Conservation (phyloP, 169 alveolate species). For the Plasmodium ovale region DNA sequence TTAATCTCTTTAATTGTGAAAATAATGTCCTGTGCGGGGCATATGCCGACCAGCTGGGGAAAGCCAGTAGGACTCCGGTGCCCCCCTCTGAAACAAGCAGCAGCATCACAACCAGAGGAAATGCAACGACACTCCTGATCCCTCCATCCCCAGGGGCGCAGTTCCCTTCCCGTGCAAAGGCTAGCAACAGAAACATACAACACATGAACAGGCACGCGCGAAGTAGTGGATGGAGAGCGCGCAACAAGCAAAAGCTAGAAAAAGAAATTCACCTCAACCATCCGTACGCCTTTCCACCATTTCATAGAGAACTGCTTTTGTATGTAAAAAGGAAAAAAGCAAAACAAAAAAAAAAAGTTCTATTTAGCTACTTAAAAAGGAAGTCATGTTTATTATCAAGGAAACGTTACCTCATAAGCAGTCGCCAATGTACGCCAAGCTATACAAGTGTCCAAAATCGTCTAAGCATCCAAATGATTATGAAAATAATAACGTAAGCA, state of each 20-base stretch:
- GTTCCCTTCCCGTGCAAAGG: too few species aligned
- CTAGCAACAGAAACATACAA: too few species aligned
- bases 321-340: conserved; percentile 38
- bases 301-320: conserved; percentile 18
- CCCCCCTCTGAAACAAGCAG: too few species aligned
- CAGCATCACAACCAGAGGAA: neutral
- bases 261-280: conserved; percentile 6
- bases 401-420: neutral
- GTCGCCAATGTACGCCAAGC: too few species aligned
- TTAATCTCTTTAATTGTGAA: conserved; percentile 2
- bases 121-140: neutral
- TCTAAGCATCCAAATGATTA: conserved; percentile 33
- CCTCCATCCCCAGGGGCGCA: too few species aligned
- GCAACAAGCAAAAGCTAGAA: too few species aligned
- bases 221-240: too few species aligned
- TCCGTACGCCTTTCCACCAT: conserved; percentile 58
- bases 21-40: conserved; percentile 10
- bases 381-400: conserved; percentile 3
- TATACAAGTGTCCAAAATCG: too few species aligned
- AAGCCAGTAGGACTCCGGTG: too few species aligned
- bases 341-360: conserved; percentile 56
- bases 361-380: conserved; percentile 49
- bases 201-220: too few species aligned
- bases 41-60: neutral
- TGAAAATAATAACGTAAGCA: conserved; percentile 65